These are phyloP conservation scores for Uromyces viciae-fabae DNA, from an alignment of 1,284 basidiomycete genomes.

Conservation along the genomic window DNA sequence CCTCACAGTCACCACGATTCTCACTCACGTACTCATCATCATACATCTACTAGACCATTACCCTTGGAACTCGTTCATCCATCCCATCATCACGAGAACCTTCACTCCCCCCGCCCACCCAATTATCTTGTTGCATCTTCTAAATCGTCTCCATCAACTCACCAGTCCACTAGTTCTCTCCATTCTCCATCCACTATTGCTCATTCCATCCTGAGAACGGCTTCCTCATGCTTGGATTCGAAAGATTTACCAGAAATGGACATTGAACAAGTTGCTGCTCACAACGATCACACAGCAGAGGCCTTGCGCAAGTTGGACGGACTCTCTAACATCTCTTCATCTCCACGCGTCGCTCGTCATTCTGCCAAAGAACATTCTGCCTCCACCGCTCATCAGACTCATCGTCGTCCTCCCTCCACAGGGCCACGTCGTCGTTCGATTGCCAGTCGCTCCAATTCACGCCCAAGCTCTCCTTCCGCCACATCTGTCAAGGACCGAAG, in stretches of 20 bases:
- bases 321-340: constrained; percentile 54
- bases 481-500: not conserved
- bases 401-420: not conserved
- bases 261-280: constrained; percentile 44
- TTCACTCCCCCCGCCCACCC: not conserved
- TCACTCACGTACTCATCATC: no score
- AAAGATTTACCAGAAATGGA: constrained; percentile 45
- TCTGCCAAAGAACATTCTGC: not conserved
- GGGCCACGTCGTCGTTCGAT: constrained; percentile 3
- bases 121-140: not conserved
- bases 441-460: constrained; percentile 18
- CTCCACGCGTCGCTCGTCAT: constrained; percentile 1
- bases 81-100: not conserved
- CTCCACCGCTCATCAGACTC: not conserved
- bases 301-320: constrained; percentile 91
- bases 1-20: not conserved
- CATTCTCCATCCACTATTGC: constrained; percentile 35
- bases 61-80: not conserved
- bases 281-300: constrained; percentile 79
- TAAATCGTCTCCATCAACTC: not conserved
- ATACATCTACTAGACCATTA: not conserved
- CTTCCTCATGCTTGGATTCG: constrained; percentile 6
- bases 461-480: constrained; percentile 17
- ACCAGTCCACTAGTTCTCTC: not conserved
- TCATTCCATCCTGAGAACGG: constrained; percentile 30